A percentile compares a stretch with the other conserved stretches of the same genome.
These are phyloP conservation scores for Pseudopediastrum boryanum DNA, from an alignment of 139 green algal genomes.

Conservation along the genomic window DNA sequence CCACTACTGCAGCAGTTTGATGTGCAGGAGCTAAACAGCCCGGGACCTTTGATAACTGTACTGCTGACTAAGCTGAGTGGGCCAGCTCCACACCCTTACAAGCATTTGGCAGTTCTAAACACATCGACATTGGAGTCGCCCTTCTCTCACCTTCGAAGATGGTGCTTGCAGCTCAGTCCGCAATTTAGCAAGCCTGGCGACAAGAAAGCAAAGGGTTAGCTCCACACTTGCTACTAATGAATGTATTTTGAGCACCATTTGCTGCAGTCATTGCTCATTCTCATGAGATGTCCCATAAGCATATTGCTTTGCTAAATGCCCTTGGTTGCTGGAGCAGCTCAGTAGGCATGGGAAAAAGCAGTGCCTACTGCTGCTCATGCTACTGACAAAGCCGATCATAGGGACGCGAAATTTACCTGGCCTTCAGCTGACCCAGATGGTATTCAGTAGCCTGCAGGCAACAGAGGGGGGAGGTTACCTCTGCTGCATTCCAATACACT, in stretches of 20 bases:
- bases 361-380: background rate
- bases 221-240: no score
- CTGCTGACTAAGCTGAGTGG: background rate
- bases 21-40: background rate
- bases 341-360: no score
- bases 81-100: background rate
- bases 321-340: no score
- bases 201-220: no score
- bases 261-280: no score
- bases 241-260: no score
- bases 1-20: background rate
- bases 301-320: no score
- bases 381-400: no score
- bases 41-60: background rate
- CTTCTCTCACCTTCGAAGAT: conserved; percentile 69
- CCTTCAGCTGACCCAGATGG: conserved; percentile 96
- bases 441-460: conserved; percentile 84
- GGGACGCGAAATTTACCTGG: no score
- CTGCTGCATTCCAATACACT: background rate
- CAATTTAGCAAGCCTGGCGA: conserved; percentile 91
- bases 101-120: background rate
- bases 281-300: no score
- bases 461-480: background rate
- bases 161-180: conserved; percentile 94
- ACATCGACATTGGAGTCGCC: no score